Evolutionary conservation across 2,329 filamentous ascomycete genomes (phyloP), one percentile per base, ranked within the genome.

Genomic region (Escovopsis sp.): DNA sequence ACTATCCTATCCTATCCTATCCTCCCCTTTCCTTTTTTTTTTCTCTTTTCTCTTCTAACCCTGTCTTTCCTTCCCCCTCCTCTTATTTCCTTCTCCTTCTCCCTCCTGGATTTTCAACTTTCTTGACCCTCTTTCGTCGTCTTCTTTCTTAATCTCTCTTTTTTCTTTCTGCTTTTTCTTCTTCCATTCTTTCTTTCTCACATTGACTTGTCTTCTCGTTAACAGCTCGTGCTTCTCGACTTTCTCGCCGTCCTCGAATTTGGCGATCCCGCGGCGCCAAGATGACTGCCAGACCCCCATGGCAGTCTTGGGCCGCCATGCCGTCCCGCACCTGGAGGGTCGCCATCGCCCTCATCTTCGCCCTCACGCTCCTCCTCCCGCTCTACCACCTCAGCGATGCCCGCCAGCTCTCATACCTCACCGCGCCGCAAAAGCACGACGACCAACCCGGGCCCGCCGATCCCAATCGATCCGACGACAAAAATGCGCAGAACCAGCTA

Each of bases 371-470:
- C 40, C 47, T 52, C 38, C 45, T 58, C 41, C 55, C 57, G 45
- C 55, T 60, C 53, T 52, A 55, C 44, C 52, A 54, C 39, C 50
- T 59, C 36, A 50, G 52, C 47, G 48, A 55, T 43, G 49, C 56
- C 39, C 43, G 47, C 34, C 45, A 50, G n/a, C 28, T 32, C 28
- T 32, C 28, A 9, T 49, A 54, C 40, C 40, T 60, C 44, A 58
- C 58, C 49, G 48, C 56, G 40, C 52, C 56, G 39, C 40, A 59
- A 33, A 51, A 53, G 38, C 53, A 55, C 32, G 59, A 58, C 45
- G 52, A 59, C 40, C 50, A 50, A 39, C 37, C 38, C 15, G 15
- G 15, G 15, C 15, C 8, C 28, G 11, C 28, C 11, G 28, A 32
- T 7, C 28, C 28, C 1, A 32, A 11, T 32, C 4, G 28, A 32